Base-by-base conservation (phyloP, 228 moss, liverwort and hornwort species). In the Sphagnum magellanicum region DNA sequence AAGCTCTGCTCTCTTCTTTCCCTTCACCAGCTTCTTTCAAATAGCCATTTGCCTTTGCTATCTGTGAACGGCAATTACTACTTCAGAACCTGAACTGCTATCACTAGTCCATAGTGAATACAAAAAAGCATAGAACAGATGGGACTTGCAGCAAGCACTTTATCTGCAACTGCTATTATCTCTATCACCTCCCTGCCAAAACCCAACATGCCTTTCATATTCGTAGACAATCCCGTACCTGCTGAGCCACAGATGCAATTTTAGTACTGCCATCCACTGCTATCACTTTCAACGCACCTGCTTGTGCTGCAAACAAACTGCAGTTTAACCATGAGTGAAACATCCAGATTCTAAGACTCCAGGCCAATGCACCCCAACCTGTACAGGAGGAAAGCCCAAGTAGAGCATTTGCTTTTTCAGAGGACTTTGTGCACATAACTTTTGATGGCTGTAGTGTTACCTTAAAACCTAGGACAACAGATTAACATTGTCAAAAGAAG, bases 271-370 rank as follows among this genome's bases (percentile, higher is more conserved):
- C 95, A 53, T 95, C 95, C 17, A 95, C 73, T 71, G 92, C 89
- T 74, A 96, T 69, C 61, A 96, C 91, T 74, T 80, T 92, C 58
- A 77, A 75, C 63, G 95, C 92, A 32, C 92, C 95, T 6, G 92
- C 88, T 86, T 92, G 92, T 13, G 95, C 92, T 83, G 95, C 95
- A 86, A 96, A 96, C 74, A 96, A 87, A 91, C 95, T 96, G 90
- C 77, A 77, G 61, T 76, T 61, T 60, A 76, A 64, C 70, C 66
- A 51, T 85, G 14, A 65, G 48, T 0, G 12, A 55, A 55, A 4
- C 55, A 8, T 55, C 55, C 8, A 55, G 55, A 55, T 55, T 55
- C 55, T 32, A 32, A 32, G 32, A 32, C 32, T 32, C 32, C 32
- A 32, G 32, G 32, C 32, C 32, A 32, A 32, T 32, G 32, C 3